Percentiles rank a stretch among this genome's conserved stretches.
These are phyloP conservation scores for Cordyceps fumosorosea DNA, from an alignment of 2,329 filamentous ascomycete species.

Conservation along the genomic window DNA sequence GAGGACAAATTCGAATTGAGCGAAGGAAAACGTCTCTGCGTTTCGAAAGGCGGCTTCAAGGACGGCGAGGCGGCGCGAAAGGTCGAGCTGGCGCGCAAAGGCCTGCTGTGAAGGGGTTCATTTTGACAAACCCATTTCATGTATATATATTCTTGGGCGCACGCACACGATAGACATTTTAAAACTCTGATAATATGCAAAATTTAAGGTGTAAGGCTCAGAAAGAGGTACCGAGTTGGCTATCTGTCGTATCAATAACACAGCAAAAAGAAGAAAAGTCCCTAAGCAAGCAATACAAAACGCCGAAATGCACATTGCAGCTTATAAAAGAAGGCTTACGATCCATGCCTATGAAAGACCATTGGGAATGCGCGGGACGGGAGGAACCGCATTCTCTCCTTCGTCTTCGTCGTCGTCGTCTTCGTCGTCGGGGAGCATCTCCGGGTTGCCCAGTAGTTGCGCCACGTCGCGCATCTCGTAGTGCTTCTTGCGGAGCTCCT, in stretches of 20 bases:
- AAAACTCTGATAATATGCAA: background rate
- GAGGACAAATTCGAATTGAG: constrained; percentile 73
- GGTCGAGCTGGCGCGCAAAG: constrained; percentile 74
- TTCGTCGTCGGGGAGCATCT: constrained; percentile 57
- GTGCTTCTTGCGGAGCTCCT: constrained; percentile 87
- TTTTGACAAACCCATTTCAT: background rate
- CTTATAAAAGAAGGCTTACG: background rate
- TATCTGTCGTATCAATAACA: background rate
- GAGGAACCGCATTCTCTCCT: constrained; percentile 29
- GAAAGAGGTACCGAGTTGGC: background rate
- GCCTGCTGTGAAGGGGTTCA: constrained; percentile 48
- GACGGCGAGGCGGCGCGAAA: constrained; percentile 66
- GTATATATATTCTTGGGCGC: background rate
- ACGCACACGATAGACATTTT: constrained; percentile 9
- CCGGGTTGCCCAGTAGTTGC: constrained; percentile 71
- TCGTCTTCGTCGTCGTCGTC: constrained; percentile 48
- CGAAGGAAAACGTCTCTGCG: constrained; percentile 66
- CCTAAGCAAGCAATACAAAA: background rate
- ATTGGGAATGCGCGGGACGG: constrained; percentile 41
- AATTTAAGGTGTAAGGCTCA: background rate
- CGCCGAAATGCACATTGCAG: background rate
- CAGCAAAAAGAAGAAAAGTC: background rate
- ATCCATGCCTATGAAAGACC: constrained; percentile 23
- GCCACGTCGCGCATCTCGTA: constrained; percentile 99
- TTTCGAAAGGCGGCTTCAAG: constrained; percentile 69